Evolutionary conservation across 2,329 filamentous ascomycete species (phyloP).

Genomic region (Aspergillus melleus): DNA sequence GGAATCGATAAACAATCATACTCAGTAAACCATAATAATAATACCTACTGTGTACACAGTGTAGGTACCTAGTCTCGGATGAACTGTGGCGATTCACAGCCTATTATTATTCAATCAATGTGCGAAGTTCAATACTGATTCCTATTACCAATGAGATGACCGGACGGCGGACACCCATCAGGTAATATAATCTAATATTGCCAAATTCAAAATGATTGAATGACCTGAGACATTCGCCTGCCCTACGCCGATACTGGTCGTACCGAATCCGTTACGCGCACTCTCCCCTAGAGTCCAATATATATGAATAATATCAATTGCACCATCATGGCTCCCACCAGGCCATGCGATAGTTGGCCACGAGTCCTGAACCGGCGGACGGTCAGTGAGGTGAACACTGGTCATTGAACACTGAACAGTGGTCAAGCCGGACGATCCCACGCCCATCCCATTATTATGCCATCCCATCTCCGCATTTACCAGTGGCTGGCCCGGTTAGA

Average conservation of each 20-base stretch:
- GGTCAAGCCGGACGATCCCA: background rate
- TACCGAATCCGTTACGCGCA: background rate
- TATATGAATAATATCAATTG: background rate
- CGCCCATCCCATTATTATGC: background rate
- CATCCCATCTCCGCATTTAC: slow-evolving; percentile 8
- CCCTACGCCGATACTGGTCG: too few relatives aligned
- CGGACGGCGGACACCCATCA: background rate
- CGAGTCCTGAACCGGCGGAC: background rate
- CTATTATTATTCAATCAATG: background rate
- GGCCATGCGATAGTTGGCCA: slow-evolving; percentile 4
- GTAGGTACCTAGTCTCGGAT: slow-evolving; percentile 3
- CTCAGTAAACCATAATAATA: background rate
- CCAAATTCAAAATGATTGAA: background rate
- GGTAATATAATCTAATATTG: background rate
- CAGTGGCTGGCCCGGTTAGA: background rate
- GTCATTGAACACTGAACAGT: background rate
- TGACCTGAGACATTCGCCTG: background rate
- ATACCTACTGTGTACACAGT: background rate
- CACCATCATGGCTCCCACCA: background rate
- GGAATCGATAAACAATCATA: background rate
- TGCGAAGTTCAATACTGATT: background rate
- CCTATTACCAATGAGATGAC: background rate
- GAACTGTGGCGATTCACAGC: slow-evolving; percentile 6
- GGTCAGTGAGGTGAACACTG: background rate
- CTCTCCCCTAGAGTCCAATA: background rate